Conservation (phyloP, 352 stramenopile genomes). For the Aphanomyces astaci region DNA sequence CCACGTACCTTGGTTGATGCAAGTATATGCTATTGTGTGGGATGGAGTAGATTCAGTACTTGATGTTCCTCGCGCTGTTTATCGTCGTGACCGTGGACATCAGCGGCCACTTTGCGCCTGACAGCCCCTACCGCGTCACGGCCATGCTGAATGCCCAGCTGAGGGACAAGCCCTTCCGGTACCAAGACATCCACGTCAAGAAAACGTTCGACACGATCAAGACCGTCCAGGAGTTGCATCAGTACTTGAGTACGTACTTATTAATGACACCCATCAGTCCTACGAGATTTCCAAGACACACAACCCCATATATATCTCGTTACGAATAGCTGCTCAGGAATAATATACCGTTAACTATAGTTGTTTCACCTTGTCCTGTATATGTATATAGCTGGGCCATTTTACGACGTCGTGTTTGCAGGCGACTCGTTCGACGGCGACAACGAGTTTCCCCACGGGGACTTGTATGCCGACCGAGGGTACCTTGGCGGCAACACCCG, state of each 20-base stretch:
- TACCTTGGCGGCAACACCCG: background rate
- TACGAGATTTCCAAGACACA: no score
- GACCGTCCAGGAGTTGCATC: slow-evolving; percentile 12
- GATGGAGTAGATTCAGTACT: slow-evolving; percentile 19
- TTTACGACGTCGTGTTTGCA: slow-evolving; percentile 18
- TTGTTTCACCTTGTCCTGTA: no score
- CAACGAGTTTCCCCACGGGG: background rate
- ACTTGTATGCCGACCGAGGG: background rate
- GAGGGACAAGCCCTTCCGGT: background rate
- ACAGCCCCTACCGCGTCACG: slow-evolving; percentile 13
- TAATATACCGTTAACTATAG: background rate
- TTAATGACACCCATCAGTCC: background rate
- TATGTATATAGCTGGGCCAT: slow-evolving; percentile 16
- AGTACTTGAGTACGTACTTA: slow-evolving; percentile 16
- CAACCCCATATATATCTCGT: no score
- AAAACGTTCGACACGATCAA: slow-evolving; percentile 21
- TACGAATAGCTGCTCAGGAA: no score
- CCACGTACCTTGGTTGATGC: no score
- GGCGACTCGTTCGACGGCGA: slow-evolving; percentile 15
- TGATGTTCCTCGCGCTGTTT: slow-evolving; percentile 18
- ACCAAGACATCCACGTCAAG: background rate
- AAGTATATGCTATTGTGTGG: background rate
- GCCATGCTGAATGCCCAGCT: slow-evolving; percentile 21
- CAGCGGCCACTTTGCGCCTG: background rate
- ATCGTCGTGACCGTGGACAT: slow-evolving; percentile 17